phyloP scores from a whole-genome alignment of 1,284 basidiomycete genomes.

The Leccinum fallax region DNA sequence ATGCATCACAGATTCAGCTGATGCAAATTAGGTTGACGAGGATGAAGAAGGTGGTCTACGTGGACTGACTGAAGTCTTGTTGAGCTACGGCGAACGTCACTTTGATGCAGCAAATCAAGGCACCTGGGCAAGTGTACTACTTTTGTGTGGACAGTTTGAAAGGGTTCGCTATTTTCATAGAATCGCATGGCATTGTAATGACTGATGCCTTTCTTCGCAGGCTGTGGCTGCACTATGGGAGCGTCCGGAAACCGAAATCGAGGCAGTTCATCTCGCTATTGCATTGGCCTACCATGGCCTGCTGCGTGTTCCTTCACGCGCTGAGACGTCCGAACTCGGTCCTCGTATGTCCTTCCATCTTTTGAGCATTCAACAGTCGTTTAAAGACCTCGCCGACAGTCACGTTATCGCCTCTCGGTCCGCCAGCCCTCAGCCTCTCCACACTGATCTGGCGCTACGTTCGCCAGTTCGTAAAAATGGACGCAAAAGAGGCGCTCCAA shows the following conservation, averaged over 20 bases:
- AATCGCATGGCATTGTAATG: not conserved
- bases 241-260: slow-evolving; percentile 85
- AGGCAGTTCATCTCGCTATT: slow-evolving; percentile 94
- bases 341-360: slow-evolving; percentile 58
- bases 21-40: slow-evolving; percentile 60
- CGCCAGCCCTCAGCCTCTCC: slow-evolving; percentile 78
- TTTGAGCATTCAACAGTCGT: not conserved
- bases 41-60: slow-evolving; percentile 80
- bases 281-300: slow-evolving; percentile 94
- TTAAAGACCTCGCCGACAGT: slow-evolving; percentile 42
- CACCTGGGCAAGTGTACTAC: slow-evolving; percentile 88
- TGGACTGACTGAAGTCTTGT: slow-evolving; percentile 78
- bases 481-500: slow-evolving; percentile 91
- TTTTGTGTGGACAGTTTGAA: slow-evolving; percentile 96
- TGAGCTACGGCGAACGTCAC: slow-evolving; percentile 89
- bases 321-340: slow-evolving; percentile 81
- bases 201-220: slow-evolving; percentile 4
- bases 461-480: slow-evolving; percentile 87
- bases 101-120: slow-evolving; percentile 77
- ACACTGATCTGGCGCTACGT: slow-evolving; percentile 93
- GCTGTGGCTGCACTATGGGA: slow-evolving; percentile 89
- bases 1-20: not conserved
- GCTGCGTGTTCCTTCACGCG: slow-evolving; percentile 77
- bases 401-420: slow-evolving; percentile 61
- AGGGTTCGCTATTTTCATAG: slow-evolving; percentile 51